Evolutionary conservation across 805 yeast genomes (phyloP).

Genomic region (Metschnikowia matae): DNA sequence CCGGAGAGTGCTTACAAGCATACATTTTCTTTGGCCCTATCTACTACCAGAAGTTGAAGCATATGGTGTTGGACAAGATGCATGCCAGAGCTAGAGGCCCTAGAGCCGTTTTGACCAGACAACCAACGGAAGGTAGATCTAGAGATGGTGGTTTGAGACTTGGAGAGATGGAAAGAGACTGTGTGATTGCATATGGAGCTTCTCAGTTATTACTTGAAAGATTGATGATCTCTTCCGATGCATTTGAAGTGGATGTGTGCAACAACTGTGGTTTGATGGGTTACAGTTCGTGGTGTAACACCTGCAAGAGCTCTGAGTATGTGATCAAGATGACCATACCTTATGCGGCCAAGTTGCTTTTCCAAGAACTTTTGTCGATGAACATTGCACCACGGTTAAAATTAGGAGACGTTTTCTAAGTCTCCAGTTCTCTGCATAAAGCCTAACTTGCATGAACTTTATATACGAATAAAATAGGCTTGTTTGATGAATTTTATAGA

Average conservation of each 20-base stretch:
- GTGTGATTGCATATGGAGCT: constrained; percentile 99
- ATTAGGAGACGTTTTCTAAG: constrained; percentile 75
- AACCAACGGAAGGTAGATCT: constrained; percentile 92
- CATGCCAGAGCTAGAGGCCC: constrained; percentile 99
- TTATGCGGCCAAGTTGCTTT: constrained; percentile 94
- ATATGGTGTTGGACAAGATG: constrained; percentile 98
- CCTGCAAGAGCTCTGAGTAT: constrained; percentile 83
- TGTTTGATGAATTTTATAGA: neutral
- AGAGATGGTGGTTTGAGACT: constrained; percentile 98
- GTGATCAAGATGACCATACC: constrained; percentile 95
- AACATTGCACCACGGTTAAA: constrained; percentile 95
- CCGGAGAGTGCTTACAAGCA: constrained; percentile 96
- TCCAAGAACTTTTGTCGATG: constrained; percentile 98
- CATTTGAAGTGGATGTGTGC: constrained; percentile 95
- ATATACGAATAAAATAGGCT: neutral
- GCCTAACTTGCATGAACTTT: neutral
- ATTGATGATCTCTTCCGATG: constrained; percentile 94
- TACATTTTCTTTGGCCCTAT: constrained; percentile 98
- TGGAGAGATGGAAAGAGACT: constrained; percentile 99
- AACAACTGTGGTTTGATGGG: constrained; percentile 96
- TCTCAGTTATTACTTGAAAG: constrained; percentile 82
- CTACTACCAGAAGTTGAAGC: constrained; percentile 95
- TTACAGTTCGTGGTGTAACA: constrained; percentile 95
- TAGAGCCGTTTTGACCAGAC: constrained; percentile 94
- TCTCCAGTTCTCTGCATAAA: constrained; percentile 1